Base-by-base conservation (phyloP, 306 rosid genomes). In the Medicago lupulina region DNA sequence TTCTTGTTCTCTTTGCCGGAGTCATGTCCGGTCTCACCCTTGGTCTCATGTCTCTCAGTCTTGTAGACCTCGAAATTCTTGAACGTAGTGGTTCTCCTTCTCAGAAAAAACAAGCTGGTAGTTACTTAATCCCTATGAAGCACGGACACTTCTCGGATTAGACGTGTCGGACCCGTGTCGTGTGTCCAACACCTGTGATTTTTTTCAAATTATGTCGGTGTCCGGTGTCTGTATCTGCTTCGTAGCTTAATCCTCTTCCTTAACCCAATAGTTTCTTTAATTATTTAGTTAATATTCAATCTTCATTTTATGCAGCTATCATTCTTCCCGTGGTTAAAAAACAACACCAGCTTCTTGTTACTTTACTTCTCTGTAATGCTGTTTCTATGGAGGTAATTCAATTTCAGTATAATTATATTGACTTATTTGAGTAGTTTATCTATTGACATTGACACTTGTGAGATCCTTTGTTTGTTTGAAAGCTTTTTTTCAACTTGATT, bases 1-100 rank as follows among this genome's bases (percentile, higher is more conserved):
- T 85, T 15, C 78, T 96, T 0, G 99, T 95, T 44, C 82, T 90
- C 68, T 95, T 95, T 66, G 99, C 99, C 7, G 99, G 99, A 1
- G 90, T 96, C n/a, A 96, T 96, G 99, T 96, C 99, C 40, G 99
- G 99, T 13, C 78, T 96, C 18, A 96, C 99, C 19, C 95, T 96
- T 6, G 99, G 99, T 3, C 96, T 96, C 77, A 96, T 96, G 99
- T 96, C 98, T 41, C 98, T 96, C 9, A 82, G 97, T 41, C 91
- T 87, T 67, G 99, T 96, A 47, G 99, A 96, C 80, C 96, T 96
- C 28, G 99, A 96, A 87, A 96, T 96, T 74, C 91, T 96, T 6
- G 86, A 89, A 80, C 90, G 96, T 3, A 92, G 99, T 38, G 99
- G 99, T 49, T 80, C 97, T 67, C 81, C 87, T 11, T 4, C 87